A percentile compares a stretch with the other conserved stretches of the same genome.
These are phyloP conservation scores for Elongisporangium prolatum DNA, from an alignment of 352 stramenopile species.

Conservation along the genomic window DNA sequence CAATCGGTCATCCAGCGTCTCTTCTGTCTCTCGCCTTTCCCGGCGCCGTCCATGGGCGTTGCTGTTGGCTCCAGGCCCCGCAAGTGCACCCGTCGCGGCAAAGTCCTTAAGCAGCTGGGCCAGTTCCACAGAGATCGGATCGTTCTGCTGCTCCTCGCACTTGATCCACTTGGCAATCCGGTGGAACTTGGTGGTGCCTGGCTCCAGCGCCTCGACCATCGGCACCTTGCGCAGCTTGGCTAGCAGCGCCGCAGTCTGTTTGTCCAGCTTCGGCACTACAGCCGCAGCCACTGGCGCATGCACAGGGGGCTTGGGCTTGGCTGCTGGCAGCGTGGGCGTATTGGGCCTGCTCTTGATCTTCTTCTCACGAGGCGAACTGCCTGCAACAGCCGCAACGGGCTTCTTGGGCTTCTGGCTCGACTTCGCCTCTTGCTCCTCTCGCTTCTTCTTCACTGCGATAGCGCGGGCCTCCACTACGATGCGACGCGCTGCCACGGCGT, in stretches of 20 bases:
- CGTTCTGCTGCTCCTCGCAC: constrained; percentile 38
- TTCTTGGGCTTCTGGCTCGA: constrained; percentile 15
- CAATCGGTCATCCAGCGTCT: constrained; percentile 47
- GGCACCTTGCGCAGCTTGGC: constrained; percentile 31
- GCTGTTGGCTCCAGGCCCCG: constrained; percentile 6
- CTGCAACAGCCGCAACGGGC: constrained; percentile 10
- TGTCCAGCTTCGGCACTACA: constrained; percentile 1
- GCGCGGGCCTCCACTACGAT: constrained; percentile 26
- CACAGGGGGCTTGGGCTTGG: too few species aligned
- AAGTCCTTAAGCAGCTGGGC: constrained; percentile 23
- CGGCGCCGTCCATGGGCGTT: constrained; percentile 5
- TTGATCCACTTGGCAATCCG: constrained; percentile 52
- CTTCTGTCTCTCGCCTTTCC: constrained; percentile 10
- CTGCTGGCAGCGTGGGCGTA: neutral
- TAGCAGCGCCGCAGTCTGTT: constrained; percentile 21
- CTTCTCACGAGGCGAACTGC: constrained; percentile 9
- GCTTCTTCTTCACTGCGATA: constrained; percentile 14
- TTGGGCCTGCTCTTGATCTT: constrained; percentile 10
- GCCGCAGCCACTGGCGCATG: neutral
- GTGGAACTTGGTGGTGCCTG: constrained; percentile 40
- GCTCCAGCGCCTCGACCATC: constrained; percentile 26
- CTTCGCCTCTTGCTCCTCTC: constrained; percentile 3
- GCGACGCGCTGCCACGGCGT: constrained; percentile 13
- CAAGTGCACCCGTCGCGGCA: neutral
- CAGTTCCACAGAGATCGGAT: constrained; percentile 21